Base-by-base conservation (phyloP, 1,284 basidiomycete genomes). In the Spongispora temasekensis region DNA sequence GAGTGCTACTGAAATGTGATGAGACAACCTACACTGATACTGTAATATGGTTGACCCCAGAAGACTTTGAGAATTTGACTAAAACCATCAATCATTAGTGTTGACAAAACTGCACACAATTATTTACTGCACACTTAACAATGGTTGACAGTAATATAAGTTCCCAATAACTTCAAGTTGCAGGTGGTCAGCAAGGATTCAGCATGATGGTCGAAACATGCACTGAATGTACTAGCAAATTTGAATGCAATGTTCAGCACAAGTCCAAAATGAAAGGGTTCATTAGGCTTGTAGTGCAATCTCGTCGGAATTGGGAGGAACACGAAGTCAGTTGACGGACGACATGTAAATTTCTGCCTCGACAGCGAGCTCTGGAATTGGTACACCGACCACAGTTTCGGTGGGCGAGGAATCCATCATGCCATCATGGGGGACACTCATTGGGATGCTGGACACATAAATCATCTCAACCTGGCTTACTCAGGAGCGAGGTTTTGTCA, bases 101-200 rank as follows among this genome's bases (percentile, higher is more conserved):
- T 15, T 17, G 35, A 30, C 9, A 37, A 46, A 52, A 6, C 23
- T 48, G 5, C 15, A 40, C 5, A 19, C 27, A 15, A 30, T 57
- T 5, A 2, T 34, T 48, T 5, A n/a, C n/a, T n/a, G 68, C 83
- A 55, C 71, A 83, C 90, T 87, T 17, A 91, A 74, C 61, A 91
- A 72, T 0, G 90, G 89, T 72, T 89, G 90, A 61, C 86, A 86
- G 64, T 91, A 91, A 67, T 90, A 91, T 54, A 91, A 68, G 63
- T 91, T 91, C 21, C 83, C 80, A 28, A 84, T 84, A 50, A 74
- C 84, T 86, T n/a, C n/a, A n/a, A n/a, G n/a, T n/a, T 25, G 17
- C 5, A 35, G 35, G 34, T 30, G 10, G 19, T 69, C 8, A 71
- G 21, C 15, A 40, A 42, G 6, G 17, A 35, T 48, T 19, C 9